phyloP scores from a whole-genome alignment of 345 rosid genomes.

The Rhodomyrtus tomentosa region DNA sequence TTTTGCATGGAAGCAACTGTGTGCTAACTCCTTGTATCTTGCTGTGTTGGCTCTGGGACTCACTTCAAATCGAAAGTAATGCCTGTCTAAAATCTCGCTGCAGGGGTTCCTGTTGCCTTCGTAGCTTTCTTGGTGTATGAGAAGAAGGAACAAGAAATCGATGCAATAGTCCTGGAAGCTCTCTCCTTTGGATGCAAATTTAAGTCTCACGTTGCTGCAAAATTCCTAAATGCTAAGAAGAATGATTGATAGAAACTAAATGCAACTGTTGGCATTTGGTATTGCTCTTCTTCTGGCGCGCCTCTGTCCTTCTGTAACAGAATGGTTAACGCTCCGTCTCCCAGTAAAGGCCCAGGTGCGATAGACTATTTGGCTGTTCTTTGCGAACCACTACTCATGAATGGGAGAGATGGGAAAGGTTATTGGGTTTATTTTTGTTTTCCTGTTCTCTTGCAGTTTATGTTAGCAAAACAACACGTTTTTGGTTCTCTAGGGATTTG shows the following conservation, averaged over 20 bases:
- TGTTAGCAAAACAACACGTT: neutral
- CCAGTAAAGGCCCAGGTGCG: neutral
- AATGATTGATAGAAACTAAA: conserved; percentile 14
- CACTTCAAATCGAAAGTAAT: neutral
- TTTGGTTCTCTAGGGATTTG: neutral
- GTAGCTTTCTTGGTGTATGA: conserved; percentile 43
- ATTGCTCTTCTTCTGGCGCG: neutral
- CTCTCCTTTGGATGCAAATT: conserved; percentile 29
- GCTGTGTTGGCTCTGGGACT: neutral
- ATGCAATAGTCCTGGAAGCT: conserved; percentile 26
- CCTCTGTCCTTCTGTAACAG: neutral
- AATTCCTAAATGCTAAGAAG: conserved; percentile 26
- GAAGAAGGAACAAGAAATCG: conserved; percentile 57
- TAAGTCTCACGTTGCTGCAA: conserved; percentile 33
- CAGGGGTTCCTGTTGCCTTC: conserved; percentile 64
- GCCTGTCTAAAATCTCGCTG: neutral
- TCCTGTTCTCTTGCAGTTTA: neutral
- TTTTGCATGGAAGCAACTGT: neutral
- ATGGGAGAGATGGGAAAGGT: neutral
- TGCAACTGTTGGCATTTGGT: neutral
- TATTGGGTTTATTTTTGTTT: neutral
- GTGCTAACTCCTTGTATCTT: neutral
- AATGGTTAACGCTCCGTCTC: neutral
- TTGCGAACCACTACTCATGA: neutral
- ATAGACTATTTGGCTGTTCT: neutral